Base-by-base conservation (phyloP, 2,329 filamentous ascomycete genomes). In the Leptographium wingfieldii region DNA sequence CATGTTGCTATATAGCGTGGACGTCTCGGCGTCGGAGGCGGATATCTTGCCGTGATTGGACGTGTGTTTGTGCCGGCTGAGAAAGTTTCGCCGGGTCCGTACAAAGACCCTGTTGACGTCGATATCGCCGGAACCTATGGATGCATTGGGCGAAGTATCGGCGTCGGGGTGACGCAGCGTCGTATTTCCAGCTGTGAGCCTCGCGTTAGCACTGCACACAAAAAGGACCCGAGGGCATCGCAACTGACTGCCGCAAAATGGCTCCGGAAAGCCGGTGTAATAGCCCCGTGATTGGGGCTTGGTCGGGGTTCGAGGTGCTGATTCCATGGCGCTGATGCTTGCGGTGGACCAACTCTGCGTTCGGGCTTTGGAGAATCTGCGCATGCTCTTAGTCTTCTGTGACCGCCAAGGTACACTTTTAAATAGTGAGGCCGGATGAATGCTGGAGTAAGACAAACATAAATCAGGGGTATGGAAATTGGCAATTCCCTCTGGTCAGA, bases 151-250 rank as follows among this genome's bases (percentile, higher is more conserved):
- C 16, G 77, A 79, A 7, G 80, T 74, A 65, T 84, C 77, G 61
- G 83, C 83, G 22, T 84, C 81, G 27, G 83, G 83, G 62, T 86
- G 82, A 25, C 80, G 80, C 19, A 82, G 73, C 2, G 82, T 83
- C 16, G 83, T 86, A 65, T 84, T 86, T 63, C 77, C 74, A 54
- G 69, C 78, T 48, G 27, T 53, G 52, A 52, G 33, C 43, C 16
- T 10, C 14, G 10, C 16, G 14, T 31, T 31, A 16, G 14, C 27
- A 16, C 49, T 19, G 22, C 22, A 0, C 3, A 19, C 3, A 12
- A 5, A 2, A 9, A 27, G 46, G 22, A 27, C 25, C 43, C 43
- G 9, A 27, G 25, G 48, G 5, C 27, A 19, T 22, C 9, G 48
- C 7, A 3, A 71, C 75, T 67, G 66, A 80, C 78, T 67, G 59